A percentile compares a stretch with the other conserved stretches of the same genome.
Conservation (phyloP, 371 early-diverging fungal genomes). For the Neoconidiobolus thromboides region DNA sequence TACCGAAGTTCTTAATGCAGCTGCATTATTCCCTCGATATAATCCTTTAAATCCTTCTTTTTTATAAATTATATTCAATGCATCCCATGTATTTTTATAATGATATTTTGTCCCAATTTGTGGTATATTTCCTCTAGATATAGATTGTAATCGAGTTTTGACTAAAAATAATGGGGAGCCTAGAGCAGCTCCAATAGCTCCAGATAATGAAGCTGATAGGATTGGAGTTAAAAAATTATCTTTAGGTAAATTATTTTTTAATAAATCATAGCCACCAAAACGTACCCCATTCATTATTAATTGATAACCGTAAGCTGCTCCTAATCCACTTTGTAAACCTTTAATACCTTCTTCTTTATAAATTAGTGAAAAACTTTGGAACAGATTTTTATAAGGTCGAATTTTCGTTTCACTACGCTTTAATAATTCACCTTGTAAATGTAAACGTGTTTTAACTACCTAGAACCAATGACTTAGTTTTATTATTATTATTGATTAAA, state of each 20-base stretch:
- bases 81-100: slow-evolving; percentile 45
- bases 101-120: slow-evolving; percentile 84
- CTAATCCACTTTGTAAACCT: slow-evolving; percentile 78
- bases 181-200: slow-evolving; percentile 56
- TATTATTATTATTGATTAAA: neutral
- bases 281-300: slow-evolving; percentile 82
- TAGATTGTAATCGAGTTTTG: slow-evolving; percentile 90
- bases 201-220: slow-evolving; percentile 20
- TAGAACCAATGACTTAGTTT: slow-evolving; percentile 11
- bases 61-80: slow-evolving; percentile 41
- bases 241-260: slow-evolving; percentile 15
- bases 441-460: slow-evolving; percentile 90
- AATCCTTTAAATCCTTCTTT: slow-evolving; percentile 61
- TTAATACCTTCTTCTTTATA: slow-evolving; percentile 61
- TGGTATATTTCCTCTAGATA: slow-evolving; percentile 18
- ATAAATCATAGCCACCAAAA: slow-evolving; percentile 77
- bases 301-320: slow-evolving; percentile 85
- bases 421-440: slow-evolving; percentile 83
- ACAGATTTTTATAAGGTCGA: slow-evolving; percentile 46
- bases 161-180: slow-evolving; percentile 81
- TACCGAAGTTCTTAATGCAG: slow-evolving; percentile 77
- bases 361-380: slow-evolving; percentile 60
- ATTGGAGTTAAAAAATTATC: slow-evolving; percentile 5
- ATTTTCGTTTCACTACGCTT: slow-evolving; percentile 8
- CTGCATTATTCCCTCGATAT: slow-evolving; percentile 74